phyloP scores from a whole-genome alignment of 805 yeast species.

The Wickerhamiella allomyrinae region DNA sequence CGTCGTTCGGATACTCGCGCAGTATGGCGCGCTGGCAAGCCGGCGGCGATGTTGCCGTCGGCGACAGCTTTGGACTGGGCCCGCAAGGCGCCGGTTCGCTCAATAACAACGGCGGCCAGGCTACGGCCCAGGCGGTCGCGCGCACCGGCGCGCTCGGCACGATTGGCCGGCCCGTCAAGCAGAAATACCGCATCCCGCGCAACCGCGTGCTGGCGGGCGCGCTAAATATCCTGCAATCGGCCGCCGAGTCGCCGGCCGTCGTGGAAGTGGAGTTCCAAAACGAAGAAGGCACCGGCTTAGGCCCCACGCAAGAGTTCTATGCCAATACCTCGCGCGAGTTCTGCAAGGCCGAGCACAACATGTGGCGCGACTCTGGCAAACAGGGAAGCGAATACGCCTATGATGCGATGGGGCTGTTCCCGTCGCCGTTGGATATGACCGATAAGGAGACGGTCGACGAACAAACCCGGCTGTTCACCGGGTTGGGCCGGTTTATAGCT shows the following conservation, averaged over 20 bases:
- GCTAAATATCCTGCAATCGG: slow-evolving; percentile 55
- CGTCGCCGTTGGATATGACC: slow-evolving; percentile 37
- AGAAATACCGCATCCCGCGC: slow-evolving; percentile 66
- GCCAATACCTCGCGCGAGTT: slow-evolving; percentile 68
- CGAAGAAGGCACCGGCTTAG: slow-evolving; percentile 93
- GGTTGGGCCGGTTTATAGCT: slow-evolving; percentile 73
- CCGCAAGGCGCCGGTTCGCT: slow-evolving; percentile 8
- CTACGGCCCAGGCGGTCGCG: slow-evolving; percentile 7
- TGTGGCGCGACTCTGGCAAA: slow-evolving; percentile 50
- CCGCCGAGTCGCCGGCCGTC: slow-evolving; percentile 67
- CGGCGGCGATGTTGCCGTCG: slow-evolving; percentile 23
- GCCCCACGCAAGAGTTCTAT: slow-evolving; percentile 91
- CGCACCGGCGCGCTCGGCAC: slow-evolving; percentile 17
- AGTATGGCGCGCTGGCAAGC: slow-evolving; percentile 59
- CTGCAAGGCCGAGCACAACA: slow-evolving; percentile 35
- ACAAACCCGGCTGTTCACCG: slow-evolving; percentile 37
- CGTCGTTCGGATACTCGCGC: slow-evolving; percentile 84
- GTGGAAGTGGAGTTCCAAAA: slow-evolving; percentile 77
- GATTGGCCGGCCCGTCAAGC: slow-evolving; percentile 64
- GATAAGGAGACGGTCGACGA: slow-evolving; percentile 12
- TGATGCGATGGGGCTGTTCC: slow-evolving; percentile 50
- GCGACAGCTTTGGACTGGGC: slow-evolving; percentile 13
- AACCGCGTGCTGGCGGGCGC: slow-evolving; percentile 61
- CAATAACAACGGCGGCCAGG: not conserved
- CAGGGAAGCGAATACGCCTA: slow-evolving; percentile 25